Evolutionary conservation across 2,329 filamentous ascomycete species (phyloP), one percentile per base, ranked within the genome.

Genomic region (Hypoxylon sp.): DNA sequence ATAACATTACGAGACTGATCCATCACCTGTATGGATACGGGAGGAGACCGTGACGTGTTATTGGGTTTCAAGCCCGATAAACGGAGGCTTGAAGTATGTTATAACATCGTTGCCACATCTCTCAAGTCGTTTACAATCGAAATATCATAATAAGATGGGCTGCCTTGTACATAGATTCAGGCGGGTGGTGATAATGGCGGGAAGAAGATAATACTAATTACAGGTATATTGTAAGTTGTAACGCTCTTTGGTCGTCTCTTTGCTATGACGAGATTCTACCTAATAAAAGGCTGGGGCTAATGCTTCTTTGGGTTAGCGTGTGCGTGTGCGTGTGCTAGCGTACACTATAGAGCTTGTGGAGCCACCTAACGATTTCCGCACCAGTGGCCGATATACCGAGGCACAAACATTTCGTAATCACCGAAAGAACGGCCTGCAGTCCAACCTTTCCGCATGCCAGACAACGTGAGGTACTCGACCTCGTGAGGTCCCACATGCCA

Each of bases 401-500:
- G 66, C 53, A 58, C 56, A 68, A n/a, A 52, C 54, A 34, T 53
- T 23, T 30, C 25, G 25, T 58, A 63, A 67, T 63, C 54, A 60
- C 59, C 58, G 59, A 56, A 25, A 27, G 52, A 52, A 41, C 37
- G 57, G 16, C 21, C 19, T 25, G 29, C 45, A 57, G 34, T 58
- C 48, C 53, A 61, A 57, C 57, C 60, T 64, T 64, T 53, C 60
- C 45, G 63, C 67, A 67, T 69, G 41, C 60, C 53, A 57, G 55
- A 52, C 56, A 58, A 55, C 41, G 48, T 50, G 67, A 61, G 50
- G 39, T 32, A 57, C 55, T 45, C 34, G 57, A 63, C 57, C 50
- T 65, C 55, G 37, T 61, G 25, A 52, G 67, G 67, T 70, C 56
- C 67, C 67, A 70, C 67, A 70, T 62, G 67, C 63, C 32, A 56